Evolutionary conservation across 208 protist species (phyloP).

Genomic region (Crithidia mellificae): DNA sequence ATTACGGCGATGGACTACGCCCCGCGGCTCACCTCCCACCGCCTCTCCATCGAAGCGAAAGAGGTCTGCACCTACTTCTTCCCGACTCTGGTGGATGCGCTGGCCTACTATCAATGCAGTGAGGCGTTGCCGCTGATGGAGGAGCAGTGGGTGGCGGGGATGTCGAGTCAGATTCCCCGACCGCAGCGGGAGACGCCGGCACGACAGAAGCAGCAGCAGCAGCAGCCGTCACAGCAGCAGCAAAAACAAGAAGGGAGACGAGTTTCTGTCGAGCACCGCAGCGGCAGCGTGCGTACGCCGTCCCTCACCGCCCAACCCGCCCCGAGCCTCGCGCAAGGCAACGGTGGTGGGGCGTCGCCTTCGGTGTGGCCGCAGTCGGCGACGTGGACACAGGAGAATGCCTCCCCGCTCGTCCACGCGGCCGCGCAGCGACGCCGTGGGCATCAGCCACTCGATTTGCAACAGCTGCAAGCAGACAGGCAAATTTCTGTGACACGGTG

Average conservation of each 20-base stretch:
- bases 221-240: no score
- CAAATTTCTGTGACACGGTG: no score
- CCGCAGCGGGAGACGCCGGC: background rate
- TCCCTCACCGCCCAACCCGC: background rate
- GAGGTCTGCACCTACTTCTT: constrained; percentile 66
- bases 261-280: background rate
- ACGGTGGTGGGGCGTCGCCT: no score
- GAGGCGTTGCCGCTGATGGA: constrained; percentile 44
- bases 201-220: constrained; percentile 3
- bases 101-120: constrained; percentile 53
- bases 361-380: no score
- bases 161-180: constrained; percentile 37
- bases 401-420: background rate
- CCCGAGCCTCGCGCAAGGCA: background rate
- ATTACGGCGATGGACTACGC: constrained; percentile 76
- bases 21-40: constrained; percentile 54
- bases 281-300: background rate
- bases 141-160: constrained; percentile 35
- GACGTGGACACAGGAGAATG: no score
- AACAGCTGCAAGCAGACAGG: no score
- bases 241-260: no score
- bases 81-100: constrained; percentile 42
- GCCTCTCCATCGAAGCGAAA: constrained; percentile 69
- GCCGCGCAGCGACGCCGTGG: background rate
- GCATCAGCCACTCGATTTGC: background rate